phyloP scores from a whole-genome alignment of 1,139 yeast genomes.

The Hemisphaericaspora xylanilytica region DNA sequence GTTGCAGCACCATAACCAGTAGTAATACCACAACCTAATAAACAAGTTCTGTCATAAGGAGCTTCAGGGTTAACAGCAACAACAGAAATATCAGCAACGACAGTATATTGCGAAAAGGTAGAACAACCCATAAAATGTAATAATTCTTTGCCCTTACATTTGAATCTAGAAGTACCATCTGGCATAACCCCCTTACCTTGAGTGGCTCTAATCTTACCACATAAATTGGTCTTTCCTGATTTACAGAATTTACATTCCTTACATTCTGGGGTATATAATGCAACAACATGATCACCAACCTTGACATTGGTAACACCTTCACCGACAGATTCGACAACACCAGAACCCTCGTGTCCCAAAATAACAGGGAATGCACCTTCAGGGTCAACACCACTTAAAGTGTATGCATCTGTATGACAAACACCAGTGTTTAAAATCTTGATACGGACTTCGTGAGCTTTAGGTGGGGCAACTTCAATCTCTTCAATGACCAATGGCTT shows the following conservation, averaged over 20 bases:
- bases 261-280: conserved; percentile 96
- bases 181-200: conserved; percentile 49
- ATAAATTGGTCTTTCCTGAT: conserved; percentile 92
- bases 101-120: conserved; percentile 94
- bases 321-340: conserved; percentile 88
- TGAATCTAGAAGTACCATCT: conserved; percentile 90
- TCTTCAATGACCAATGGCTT: conserved; percentile 84
- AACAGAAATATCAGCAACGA: conserved; percentile 95
- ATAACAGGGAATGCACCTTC: conserved; percentile 94
- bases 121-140: conserved; percentile 98
- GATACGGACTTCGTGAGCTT: conserved; percentile 95
- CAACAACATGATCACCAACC: conserved; percentile 88
- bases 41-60: conserved; percentile 80
- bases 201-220: conserved; percentile 80
- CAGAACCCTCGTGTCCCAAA: conserved; percentile 97
- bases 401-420: conserved; percentile 98
- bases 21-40: conserved; percentile 97
- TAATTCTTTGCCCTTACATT: conserved; percentile 75
- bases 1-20: conserved; percentile 98
- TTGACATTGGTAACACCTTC: conserved; percentile 86
- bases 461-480: conserved; percentile 88
- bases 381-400: conserved; percentile 90
- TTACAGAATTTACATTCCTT: conserved; percentile 90
- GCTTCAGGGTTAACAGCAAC: conserved; percentile 88
- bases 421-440: conserved; percentile 87